Base-by-base conservation (phyloP, 2,329 filamentous ascomycete species). In the Pseudogymnoascus sp. region DNA sequence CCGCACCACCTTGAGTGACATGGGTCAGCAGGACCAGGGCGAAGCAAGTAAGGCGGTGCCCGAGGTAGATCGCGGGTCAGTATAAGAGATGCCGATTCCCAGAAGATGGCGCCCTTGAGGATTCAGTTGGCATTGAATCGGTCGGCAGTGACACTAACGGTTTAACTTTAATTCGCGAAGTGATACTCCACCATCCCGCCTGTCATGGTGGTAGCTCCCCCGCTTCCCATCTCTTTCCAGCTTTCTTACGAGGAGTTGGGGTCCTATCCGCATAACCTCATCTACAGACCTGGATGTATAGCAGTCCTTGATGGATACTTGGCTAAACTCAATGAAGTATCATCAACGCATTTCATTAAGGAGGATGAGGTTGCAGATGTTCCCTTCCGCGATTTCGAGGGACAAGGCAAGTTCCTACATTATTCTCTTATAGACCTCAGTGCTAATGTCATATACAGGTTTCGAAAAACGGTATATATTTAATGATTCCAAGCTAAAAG, bases 341-440 rank as follows among this genome's bases (percentile, higher is more conserved):
- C n/a, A 13, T 1, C 2, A 10, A 17, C 2, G 5, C 59, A 65
- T 11, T 65, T 65, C 17, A 44, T 57, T 71, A 36, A 74, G 68
- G n/a, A 76, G 72, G 31, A 76, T 64, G 50, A 72, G 69, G 28
- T 69, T 63, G 62, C 72, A 73, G 33, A 75, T 66, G 61, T 73
- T 72, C 63, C 71, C 70, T 57, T 76, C 71, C 13, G 68, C 66
- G 53, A 65, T 63, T 28, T 63, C 10, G 7, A 2, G 35, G 31
- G 10, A 50, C 17, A 4, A 23, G 10, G 62, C 31, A 36, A 44
- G 60, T 64, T 59, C 36, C 17, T 28, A 11, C 47, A 33, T 47
- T 47, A 10, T 15, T 9, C 1, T 17, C 23, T 4, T 3, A 28
- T 1, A 9, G 23, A 7, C 6, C n/a, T 26, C 4, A 9, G 19